Conservation (phyloP, 2,329 filamentous ascomycete genomes). For the Fusarium circinatum region DNA sequence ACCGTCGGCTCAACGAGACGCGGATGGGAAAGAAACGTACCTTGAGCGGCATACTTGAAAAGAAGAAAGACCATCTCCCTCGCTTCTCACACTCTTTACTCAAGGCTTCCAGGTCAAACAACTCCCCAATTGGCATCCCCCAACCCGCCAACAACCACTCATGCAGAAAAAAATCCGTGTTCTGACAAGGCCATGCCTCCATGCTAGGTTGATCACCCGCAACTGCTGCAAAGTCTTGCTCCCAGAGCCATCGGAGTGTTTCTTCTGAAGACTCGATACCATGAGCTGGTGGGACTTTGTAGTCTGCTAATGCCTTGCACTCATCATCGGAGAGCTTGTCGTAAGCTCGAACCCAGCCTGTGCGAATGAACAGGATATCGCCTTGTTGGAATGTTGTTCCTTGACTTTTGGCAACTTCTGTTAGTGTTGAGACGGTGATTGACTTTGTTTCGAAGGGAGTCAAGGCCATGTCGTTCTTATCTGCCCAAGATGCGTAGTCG, state of each 20-base stretch:
- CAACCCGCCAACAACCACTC: constrained; percentile 61
- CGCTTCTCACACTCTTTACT: constrained; percentile 47
- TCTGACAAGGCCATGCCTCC: constrained; percentile 59
- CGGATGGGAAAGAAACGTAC: background rate
- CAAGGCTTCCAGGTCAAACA: constrained; percentile 57
- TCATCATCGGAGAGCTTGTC: constrained; percentile 50
- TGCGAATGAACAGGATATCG: constrained; percentile 67
- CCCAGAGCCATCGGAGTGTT: constrained; percentile 67
- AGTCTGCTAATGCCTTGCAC: constrained; percentile 49
- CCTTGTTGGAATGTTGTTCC: constrained; percentile 56
- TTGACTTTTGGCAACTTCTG: constrained; percentile 56
- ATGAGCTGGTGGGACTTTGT: constrained; percentile 44
- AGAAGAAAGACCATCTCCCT: constrained; percentile 54
- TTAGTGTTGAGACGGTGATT: constrained; percentile 57
- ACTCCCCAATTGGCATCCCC: constrained; percentile 62
- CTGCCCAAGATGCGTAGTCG: constrained; percentile 62
- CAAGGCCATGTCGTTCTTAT: constrained; percentile 49
- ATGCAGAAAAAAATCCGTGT: constrained; percentile 50
- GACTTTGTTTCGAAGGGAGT: constrained; percentile 52
- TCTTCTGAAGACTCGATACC: constrained; percentile 61
- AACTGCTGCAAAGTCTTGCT: constrained; percentile 63
- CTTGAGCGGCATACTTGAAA: constrained; percentile 40
- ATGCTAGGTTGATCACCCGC: constrained; percentile 65
- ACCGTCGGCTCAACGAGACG: accelerated
- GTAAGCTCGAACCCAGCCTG: constrained; percentile 61